Conservation (phyloP, 768 basidiomycete genomes). For the Suillus fuscotomentosus region DNA sequence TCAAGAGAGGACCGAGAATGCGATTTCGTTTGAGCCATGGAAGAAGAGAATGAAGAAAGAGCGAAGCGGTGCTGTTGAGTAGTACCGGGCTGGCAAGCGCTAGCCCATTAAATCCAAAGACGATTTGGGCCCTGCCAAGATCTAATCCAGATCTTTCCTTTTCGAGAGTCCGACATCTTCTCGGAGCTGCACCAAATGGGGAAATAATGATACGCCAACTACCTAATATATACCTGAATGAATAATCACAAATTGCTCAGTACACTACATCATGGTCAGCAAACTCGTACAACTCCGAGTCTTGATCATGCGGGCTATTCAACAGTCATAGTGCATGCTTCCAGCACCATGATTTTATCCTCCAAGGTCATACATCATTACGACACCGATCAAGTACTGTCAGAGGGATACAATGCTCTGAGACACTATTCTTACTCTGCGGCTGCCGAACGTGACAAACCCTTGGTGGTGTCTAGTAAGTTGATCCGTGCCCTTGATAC, state of each 20-base stretch:
- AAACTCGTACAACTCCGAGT: neutral
- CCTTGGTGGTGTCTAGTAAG: neutral
- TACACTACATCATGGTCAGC: no score
- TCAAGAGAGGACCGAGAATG: neutral
- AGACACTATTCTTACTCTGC: neutral
- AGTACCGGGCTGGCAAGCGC: neutral
- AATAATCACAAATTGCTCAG: neutral
- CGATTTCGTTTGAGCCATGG: neutral
- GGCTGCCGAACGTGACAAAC: neutral
- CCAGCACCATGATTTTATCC: no score
- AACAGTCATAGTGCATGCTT: no score
- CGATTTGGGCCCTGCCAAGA: neutral
- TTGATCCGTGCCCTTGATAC: neutral
- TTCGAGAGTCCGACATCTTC: neutral
- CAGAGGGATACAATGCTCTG: neutral
- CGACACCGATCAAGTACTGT: neutral
- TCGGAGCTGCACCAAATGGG: neutral
- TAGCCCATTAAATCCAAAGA: neutral
- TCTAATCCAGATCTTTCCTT: constrained; percentile 2
- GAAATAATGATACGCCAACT: neutral
- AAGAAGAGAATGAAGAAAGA: neutral
- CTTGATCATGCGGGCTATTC: no score
- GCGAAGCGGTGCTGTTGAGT: neutral
- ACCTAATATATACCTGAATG: neutral
- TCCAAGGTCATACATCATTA: neutral